These are phyloP conservation scores for Nitzschia inconspicua DNA, from an alignment of 108 stramenopile species.

Conservation along the genomic window DNA sequence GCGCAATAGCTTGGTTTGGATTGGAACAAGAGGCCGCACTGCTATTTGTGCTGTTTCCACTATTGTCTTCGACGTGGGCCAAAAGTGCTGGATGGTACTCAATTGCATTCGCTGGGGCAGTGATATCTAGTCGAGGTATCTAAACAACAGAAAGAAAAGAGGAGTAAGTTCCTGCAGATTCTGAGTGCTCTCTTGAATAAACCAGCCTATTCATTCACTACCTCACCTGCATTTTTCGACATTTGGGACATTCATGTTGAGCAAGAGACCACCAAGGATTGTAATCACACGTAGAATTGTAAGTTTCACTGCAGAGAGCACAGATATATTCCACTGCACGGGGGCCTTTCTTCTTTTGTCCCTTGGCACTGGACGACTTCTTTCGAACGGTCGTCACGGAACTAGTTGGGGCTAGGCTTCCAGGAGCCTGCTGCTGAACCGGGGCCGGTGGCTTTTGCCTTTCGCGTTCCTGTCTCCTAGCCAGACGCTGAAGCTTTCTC, in stretches of 20 bases:
- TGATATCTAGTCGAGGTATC: conserved; percentile 86
- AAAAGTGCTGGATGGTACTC: conserved; percentile 89
- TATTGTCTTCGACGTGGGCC: conserved; percentile 67
- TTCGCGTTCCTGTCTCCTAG: conserved; percentile 30
- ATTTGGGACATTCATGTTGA: conserved; percentile 83
- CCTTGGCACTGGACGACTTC: conserved; percentile 10
- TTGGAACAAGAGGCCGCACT: background rate
- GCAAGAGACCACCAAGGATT: conserved; percentile 88
- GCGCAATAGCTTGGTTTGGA: background rate
- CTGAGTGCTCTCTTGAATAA: background rate
- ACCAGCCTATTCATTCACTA: background rate
- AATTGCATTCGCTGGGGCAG: conserved; percentile 75
- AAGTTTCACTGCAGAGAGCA: conserved; percentile 78
- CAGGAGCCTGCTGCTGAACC: conserved; percentile 23
- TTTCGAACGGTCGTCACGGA: conserved; percentile 10
- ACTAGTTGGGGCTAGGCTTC: conserved; percentile 6
- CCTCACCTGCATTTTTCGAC: conserved; percentile 70
- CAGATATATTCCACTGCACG: conserved; percentile 81
- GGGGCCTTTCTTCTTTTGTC: conserved; percentile 50
- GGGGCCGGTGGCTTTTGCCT: conserved; percentile 21
- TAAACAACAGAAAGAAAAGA: conserved; percentile 9
- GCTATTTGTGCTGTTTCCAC: too few species aligned
- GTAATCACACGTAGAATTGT: conserved; percentile 59
- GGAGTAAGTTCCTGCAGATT: background rate
- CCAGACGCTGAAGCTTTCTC: conserved; percentile 19